Conservation (phyloP, 1,284 basidiomycete genomes). For the Cutaneotrichosporon sp. region DNA sequence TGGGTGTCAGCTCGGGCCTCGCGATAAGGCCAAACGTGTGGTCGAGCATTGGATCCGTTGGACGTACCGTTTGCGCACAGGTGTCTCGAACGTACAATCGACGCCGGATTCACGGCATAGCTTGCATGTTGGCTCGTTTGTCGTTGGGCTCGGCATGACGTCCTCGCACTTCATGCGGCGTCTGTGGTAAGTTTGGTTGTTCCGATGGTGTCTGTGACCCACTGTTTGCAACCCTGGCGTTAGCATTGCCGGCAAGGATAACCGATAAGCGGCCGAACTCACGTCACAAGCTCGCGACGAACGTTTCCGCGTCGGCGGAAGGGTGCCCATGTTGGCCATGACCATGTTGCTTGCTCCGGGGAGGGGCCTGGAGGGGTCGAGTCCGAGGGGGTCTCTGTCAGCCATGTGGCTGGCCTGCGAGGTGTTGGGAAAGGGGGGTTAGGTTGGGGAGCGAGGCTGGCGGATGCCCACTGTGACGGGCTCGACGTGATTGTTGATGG, state of each 20-base stretch:
- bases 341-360: background rate
- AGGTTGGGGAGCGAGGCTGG: no score
- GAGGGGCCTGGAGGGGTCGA: constrained; percentile 1
- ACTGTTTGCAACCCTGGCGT: constrained; percentile 21
- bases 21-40: no score
- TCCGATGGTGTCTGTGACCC: background rate
- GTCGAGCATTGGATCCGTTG: no score
- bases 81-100: constrained; percentile 26
- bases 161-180: constrained; percentile 32
- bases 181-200: constrained; percentile 16
- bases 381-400: constrained; percentile 1
- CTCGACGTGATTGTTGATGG: no score
- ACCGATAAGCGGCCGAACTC: no score
- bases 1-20: background rate
- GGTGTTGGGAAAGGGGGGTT: background rate
- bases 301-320: constrained; percentile 13
- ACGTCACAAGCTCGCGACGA: constrained; percentile 28
- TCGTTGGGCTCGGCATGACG: constrained; percentile 3
- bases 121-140: constrained; percentile 18
- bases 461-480: no score
- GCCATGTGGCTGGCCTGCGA: background rate
- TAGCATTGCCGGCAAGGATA: no score
- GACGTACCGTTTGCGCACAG: constrained; percentile 29
- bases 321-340: background rate
- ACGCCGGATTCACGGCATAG: constrained; percentile 23